phyloP scores from a whole-genome alignment of 2,329 filamentous ascomycete genomes.

The Colletotrichum endophyticum region DNA sequence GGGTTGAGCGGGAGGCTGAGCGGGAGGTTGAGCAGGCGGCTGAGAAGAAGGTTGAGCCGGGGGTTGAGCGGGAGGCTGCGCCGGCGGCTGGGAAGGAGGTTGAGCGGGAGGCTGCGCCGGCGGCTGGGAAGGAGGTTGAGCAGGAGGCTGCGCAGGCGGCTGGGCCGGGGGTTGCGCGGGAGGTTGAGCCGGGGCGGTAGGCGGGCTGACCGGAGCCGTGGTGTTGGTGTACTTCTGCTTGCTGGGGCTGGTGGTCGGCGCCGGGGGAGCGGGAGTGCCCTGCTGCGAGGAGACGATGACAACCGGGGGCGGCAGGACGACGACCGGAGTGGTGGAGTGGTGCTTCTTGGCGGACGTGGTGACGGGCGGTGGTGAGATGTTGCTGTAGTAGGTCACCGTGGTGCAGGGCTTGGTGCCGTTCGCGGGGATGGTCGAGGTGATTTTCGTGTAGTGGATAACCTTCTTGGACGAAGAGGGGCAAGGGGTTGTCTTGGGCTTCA shows the following conservation, averaged over 20 bases:
- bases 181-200: background rate
- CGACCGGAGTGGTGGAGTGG: background rate
- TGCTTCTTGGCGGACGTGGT: background rate
- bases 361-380: background rate
- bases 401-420: background rate
- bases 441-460: background rate
- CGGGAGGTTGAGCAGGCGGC: background rate
- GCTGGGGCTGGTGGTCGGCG: background rate
- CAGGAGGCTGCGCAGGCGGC: background rate
- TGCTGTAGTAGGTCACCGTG: background rate
- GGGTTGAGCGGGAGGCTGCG: background rate
- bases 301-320: background rate
- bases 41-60: too few relatives aligned
- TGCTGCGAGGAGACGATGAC: background rate
- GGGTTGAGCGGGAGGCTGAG: background rate
- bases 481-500: background rate
- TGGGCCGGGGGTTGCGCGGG: background rate
- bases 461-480: background rate
- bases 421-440: background rate
- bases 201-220: background rate
- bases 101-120: background rate
- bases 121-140: background rate
- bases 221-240: background rate
- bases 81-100: background rate
- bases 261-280: background rate